Conservation (phyloP, 1,284 basidiomycete genomes). For the Pseudozyma sp. region DNA sequence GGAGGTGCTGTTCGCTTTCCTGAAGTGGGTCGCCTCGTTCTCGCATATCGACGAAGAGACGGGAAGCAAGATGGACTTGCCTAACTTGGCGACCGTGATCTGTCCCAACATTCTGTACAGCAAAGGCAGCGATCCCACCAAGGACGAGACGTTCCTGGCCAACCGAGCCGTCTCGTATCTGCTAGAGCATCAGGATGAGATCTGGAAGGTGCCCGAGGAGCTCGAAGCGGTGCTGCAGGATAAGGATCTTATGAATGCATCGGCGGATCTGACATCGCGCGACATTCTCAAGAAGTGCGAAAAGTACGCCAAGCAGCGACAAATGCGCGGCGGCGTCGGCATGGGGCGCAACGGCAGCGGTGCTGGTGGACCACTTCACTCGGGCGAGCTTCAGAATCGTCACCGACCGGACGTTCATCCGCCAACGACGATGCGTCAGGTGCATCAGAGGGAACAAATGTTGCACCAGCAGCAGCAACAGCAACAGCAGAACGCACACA, state of each 20-base stretch:
- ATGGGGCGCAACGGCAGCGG: conserved; percentile 37
- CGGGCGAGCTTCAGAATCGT: conserved; percentile 47
- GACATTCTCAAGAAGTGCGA: conserved; percentile 66
- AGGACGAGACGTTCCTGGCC: conserved; percentile 92
- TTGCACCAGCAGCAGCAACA: conserved; percentile 29
- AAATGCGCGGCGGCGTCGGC: conserved; percentile 23
- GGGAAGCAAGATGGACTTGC: conserved; percentile 97
- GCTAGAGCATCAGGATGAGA: conserved; percentile 93
- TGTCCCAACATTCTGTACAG: conserved; percentile 93
- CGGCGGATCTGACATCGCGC: conserved; percentile 57
- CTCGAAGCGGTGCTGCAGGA: conserved; percentile 63
- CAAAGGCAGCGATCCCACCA: conserved; percentile 84
- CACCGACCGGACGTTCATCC: conserved; percentile 55
- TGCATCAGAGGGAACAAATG: conserved; percentile 36
- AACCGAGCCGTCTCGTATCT: conserved; percentile 75
- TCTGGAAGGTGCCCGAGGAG: conserved; percentile 70
- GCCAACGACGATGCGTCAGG: conserved; percentile 55
- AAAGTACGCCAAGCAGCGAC: conserved; percentile 54
- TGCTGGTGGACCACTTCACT: conserved; percentile 30
- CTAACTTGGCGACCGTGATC: conserved; percentile 97
- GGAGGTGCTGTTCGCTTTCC: conserved; percentile 97
- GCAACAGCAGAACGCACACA: conserved; percentile 19
- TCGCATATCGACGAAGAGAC: conserved; percentile 98
- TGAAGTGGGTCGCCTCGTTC: conserved; percentile 99
- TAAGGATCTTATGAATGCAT: conserved; percentile 60